phyloP scores from a whole-genome alignment of 2,329 filamentous ascomycete genomes.

The Fusarium nematophilum region DNA sequence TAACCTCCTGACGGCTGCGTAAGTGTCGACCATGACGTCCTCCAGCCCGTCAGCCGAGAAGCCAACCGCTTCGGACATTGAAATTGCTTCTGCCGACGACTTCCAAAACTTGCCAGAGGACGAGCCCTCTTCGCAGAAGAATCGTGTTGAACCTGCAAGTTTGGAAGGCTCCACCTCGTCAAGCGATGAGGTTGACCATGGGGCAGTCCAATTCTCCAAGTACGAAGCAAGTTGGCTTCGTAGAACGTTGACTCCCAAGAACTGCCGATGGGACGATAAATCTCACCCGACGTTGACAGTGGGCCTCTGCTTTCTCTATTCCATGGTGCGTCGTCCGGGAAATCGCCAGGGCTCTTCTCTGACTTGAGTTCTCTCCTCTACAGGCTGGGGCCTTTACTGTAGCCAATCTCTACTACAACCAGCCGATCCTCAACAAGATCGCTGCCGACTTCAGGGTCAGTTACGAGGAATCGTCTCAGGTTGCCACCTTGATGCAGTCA shows the following conservation, averaged over 20 bases:
- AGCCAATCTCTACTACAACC: constrained; percentile 84
- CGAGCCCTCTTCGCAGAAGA: neutral
- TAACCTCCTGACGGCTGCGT: neutral
- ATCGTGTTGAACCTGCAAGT: neutral
- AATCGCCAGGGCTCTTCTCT: neutral
- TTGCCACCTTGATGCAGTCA: constrained; percentile 82
- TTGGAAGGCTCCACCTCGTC: constrained; percentile 16
- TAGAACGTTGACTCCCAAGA: constrained; percentile 62
- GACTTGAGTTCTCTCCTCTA: neutral
- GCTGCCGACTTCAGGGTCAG: constrained; percentile 76
- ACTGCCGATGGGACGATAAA: constrained; percentile 75
- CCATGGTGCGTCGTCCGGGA: constrained; percentile 58
- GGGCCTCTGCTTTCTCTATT: constrained; percentile 76
- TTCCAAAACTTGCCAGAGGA: constrained; percentile 9
- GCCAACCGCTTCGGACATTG: neutral
- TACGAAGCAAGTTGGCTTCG: constrained; percentile 39
- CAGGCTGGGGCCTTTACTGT: constrained; percentile 74
- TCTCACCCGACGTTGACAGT: constrained; percentile 76
- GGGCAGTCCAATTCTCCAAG: constrained; percentile 22
- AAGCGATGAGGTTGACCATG: constrained; percentile 21
- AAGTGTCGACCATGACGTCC: constrained; percentile 22
- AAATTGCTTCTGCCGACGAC: constrained; percentile 7
- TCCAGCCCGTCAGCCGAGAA: constrained; percentile 5
- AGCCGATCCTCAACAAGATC: constrained; percentile 81
- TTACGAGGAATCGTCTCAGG: constrained; percentile 73